phyloP scores from a whole-genome alignment of 2,329 filamentous ascomycete genomes.

The Penicillium sp. region DNA sequence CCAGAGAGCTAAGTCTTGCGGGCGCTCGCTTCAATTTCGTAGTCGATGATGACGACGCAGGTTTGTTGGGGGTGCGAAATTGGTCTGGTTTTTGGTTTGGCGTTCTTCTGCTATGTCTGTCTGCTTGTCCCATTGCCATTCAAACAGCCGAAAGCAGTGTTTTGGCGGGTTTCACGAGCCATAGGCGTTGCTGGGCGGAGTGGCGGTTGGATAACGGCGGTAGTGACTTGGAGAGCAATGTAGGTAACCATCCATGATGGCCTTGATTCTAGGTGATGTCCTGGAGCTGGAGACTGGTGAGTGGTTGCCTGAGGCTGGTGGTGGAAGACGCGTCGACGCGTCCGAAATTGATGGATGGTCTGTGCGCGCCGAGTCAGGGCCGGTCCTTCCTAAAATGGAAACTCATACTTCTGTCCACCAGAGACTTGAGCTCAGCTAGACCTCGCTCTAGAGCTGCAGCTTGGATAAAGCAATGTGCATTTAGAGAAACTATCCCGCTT shows the following conservation, averaged over 20 bases:
- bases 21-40: slow-evolving; percentile 24
- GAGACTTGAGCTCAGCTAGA: not conserved
- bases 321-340: slow-evolving; percentile 20
- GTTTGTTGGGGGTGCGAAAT: slow-evolving; percentile 30
- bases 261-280: slow-evolving; percentile 6
- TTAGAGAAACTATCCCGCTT: too few relatives aligned
- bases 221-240: not conserved
- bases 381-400: not conserved
- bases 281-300: not conserved
- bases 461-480: not conserved
- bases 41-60: slow-evolving; percentile 19
- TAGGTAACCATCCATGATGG: slow-evolving; percentile 9
- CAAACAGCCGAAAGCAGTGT: slow-evolving; percentile 5
- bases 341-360: slow-evolving; percentile 2
- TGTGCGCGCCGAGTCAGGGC: slow-evolving; percentile 5
- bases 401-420: not conserved
- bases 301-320: slow-evolving; percentile 11
- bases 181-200: slow-evolving; percentile 20
- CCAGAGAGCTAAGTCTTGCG: slow-evolving; percentile 14
- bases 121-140: slow-evolving; percentile 36
- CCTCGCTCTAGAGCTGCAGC: not conserved
- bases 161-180: slow-evolving; percentile 12
- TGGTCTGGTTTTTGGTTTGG: slow-evolving; percentile 21
- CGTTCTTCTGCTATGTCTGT: slow-evolving; percentile 11
- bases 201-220: not conserved